Percentiles rank a stretch among this genome's conserved stretches.
These are phyloP conservation scores for Lophiotrema nucula DNA, from an alignment of 495 filamentous ascomycete genomes.

Conservation along the genomic window DNA sequence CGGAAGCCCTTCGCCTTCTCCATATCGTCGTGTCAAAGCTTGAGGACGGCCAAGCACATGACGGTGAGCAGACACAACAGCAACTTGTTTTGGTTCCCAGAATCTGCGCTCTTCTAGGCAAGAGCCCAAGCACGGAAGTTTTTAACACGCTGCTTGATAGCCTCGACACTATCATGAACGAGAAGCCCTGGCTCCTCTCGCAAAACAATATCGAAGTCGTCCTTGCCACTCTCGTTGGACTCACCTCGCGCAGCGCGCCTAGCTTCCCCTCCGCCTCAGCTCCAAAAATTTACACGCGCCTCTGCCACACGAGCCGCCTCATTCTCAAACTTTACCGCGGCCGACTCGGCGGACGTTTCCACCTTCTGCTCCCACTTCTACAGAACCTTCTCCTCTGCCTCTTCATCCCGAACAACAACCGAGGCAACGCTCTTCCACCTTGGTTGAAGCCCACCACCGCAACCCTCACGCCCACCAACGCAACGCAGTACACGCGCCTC, in stretches of 20 bases:
- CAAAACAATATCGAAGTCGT: conserved; percentile 28
- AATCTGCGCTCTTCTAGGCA: conserved; percentile 6
- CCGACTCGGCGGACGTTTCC: conserved; percentile 67
- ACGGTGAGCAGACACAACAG: conserved; percentile 20
- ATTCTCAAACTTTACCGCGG: conserved; percentile 61
- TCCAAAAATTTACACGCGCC: conserved; percentile 57
- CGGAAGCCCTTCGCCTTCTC: conserved; percentile 4
- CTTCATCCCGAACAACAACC: conserved; percentile 55
- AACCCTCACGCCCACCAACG: conserved; percentile 50
- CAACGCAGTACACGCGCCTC: conserved; percentile 64
- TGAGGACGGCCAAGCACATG: conserved; percentile 2
- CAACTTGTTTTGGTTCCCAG: conserved; percentile 17
- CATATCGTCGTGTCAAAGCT: conserved; percentile 9
- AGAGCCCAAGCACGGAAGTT: not conserved
- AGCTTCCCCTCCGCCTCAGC: conserved; percentile 44
- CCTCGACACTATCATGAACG: conserved; percentile 24
- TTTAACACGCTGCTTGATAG: conserved; percentile 24
- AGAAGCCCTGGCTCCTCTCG: conserved; percentile 16
- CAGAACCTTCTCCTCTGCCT: conserved; percentile 63
- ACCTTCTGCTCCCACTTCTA: conserved; percentile 64
- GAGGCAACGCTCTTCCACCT: conserved; percentile 49
- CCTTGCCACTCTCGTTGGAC: conserved; percentile 10
- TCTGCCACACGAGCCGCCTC: conserved; percentile 58
- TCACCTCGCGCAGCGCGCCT: conserved; percentile 13
- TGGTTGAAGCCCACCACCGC: conserved; percentile 48